Evolutionary conservation across 2,329 filamentous ascomycete genomes (phyloP), one percentile per base, ranked within the genome.

Genomic region (Zymoseptoria pseudotritici): DNA sequence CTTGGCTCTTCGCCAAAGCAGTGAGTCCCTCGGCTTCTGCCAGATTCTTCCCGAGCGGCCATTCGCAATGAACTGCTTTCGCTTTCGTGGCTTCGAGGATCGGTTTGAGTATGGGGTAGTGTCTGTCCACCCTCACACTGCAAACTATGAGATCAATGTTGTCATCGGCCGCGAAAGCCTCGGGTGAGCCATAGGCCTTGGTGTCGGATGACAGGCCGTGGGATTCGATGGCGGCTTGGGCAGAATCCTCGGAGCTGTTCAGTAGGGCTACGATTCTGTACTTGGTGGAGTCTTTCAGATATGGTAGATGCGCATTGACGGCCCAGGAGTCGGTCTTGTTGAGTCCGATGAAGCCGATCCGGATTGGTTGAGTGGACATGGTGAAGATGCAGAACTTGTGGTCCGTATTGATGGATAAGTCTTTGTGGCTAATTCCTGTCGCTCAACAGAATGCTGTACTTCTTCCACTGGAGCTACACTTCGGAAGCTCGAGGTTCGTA

Each of bases 281-380:
- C 5, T 74, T 67, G 1, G 72, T 53, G 9, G 78, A 77, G 0
- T 75, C 66, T 0, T 79, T 81, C 2, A 87, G 79, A 66, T 85
- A 85, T 0, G 84, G 82, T 0, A 86, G 76, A 65, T 86, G 84
- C 3, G 81, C 82, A 19, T 66, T 64, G 26, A 73, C 74, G 2
- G 82, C 82, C 83, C 83, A 86, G 0, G 77, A 77, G 4, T 75
- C 77, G 26, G 74, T 74, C 57, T 80, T 77, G 2, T 80, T 84
- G 55, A 85, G 80, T 54, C 83, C 83, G 61, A 84, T 75, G 19
- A 86, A 75, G 36, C 78, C 83, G 19, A 81, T 73, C 54, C 81
- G 80, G 59, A 84, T 82, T 10, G 77, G 79, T 42, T 20, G 17
- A 5, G 50, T 5, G 13, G 50, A 52, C 50, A 52, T 52, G 20